Base-by-base conservation (phyloP, 192 early-diverging fungal species). In the Dispira simplex region DNA sequence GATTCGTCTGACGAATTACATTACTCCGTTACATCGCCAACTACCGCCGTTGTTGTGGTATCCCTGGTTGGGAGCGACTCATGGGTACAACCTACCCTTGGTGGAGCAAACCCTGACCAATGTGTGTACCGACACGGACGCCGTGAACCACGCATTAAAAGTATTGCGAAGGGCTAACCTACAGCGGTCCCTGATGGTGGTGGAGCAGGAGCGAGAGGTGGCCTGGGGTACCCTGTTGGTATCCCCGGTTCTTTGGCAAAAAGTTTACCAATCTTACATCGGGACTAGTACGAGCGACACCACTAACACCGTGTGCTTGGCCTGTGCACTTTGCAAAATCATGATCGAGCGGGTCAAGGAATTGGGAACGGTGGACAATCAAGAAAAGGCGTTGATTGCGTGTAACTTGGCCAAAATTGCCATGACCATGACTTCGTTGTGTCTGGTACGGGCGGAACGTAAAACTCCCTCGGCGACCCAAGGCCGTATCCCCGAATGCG, bases 221-320 rank as follows among this genome's bases (percentile, higher is more conserved):
- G 32, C 58, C 2, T 60, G 58, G 58, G 58, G 58, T 44, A 43
- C 25, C 8, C 58, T 60, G n/a, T 14, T 60, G 8, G 39, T 60
- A 18, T 60, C 58, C 11, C 58, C 58, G 10, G 14, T 14, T 12
- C 58, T 60, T 28, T 60, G 58, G 58, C 27, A 3, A 2, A 18
- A 12, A 12, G 14, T 60, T 11, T 23, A 51, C 48, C 18, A 16
- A 23, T 23, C 48, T 20, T 20, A 16, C 48, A 51, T 9, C 48
- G 48, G 48, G 21, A 16, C 48, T 51, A 8, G 14, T 13, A 28
- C 14, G 28, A 14, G 2, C 18, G 10, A 2, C 32, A 27, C 14
- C 27, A 43, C 32, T 12, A 9, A 16, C 14, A 3, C 26, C 1
- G 26, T 10, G 14, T 60, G 58, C 32, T 18, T 44, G 58, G 13